Evolutionary conservation across 257 asterid genomes (phyloP).

Genomic region (Penstemon barbatus): DNA sequence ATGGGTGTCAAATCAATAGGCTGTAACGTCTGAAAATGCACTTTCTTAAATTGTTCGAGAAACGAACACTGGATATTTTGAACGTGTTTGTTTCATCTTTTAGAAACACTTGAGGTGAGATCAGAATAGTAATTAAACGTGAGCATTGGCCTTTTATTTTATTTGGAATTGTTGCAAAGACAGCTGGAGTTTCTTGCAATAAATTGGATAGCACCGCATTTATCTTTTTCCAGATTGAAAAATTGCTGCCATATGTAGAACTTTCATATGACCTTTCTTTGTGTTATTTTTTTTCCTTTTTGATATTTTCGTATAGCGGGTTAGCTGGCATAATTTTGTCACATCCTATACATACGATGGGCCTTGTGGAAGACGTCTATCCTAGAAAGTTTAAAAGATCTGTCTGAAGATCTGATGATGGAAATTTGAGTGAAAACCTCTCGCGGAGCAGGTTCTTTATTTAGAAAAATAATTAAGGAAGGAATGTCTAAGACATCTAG

Average conservation of each 20-base stretch:
- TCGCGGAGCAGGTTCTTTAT: not conserved
- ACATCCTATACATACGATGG: not conserved
- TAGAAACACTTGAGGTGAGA: not conserved
- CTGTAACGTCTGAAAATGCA: not conserved
- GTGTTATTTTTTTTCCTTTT: slow-evolving; percentile 1
- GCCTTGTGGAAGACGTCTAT: not conserved
- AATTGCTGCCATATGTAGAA: slow-evolving; percentile 10
- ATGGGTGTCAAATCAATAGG: not conserved
- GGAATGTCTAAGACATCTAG: slow-evolving; percentile 6
- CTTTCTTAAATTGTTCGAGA: not conserved
- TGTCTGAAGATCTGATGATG: not conserved
- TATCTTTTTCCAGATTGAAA: slow-evolving; percentile 3
- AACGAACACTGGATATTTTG: too few species aligned
- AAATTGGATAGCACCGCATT: slow-evolving; percentile 6
- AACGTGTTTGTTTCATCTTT: not conserved
- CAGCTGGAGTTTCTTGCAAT: not conserved
- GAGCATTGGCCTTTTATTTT: not conserved
- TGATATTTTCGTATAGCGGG: not conserved
- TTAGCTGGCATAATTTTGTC: slow-evolving; percentile 6
- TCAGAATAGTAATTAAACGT: not conserved
- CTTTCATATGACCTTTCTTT: not conserved
- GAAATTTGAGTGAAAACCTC: not conserved
- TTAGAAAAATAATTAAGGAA: not conserved
- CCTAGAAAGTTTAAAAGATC: not conserved
- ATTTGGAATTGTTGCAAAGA: slow-evolving; percentile 14